Evolutionary conservation across 2,329 filamentous ascomycete genomes (phyloP), one percentile per base, ranked within the genome.

Genomic region (Fusarium mundagurra): DNA sequence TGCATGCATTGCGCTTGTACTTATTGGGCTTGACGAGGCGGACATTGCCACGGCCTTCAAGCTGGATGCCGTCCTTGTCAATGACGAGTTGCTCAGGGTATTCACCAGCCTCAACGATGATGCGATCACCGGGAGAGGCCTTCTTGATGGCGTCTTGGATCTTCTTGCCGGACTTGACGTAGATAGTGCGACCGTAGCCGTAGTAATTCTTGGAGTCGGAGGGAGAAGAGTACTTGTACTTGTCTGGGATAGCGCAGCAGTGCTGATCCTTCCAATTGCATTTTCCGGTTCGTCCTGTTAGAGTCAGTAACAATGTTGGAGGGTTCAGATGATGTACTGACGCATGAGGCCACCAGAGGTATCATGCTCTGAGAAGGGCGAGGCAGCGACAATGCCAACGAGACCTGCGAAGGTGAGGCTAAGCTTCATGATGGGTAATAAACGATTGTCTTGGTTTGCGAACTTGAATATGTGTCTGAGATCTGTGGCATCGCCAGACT

Each of bases 1-100:
- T 77, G 65, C 82, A 84, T 4, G 48, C 48, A 61, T 84, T 84
- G 27, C 67, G 61, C 20, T 64, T 69, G 3, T 69, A 39, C 12
- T 50, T 73, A 5, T 50, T 20, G 8, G 80, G 81, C 24, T 80
- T 77, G 14, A 70, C 48, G 18, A 84, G 67, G 17, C 6, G 31
- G 13, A 73, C 77, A 9, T 77, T 78, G 18, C 75, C 76, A 6
- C 78, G 69, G 12, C 75, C 82, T 57, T 81, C 64, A 3, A 83
- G 78, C 17, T 77, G 54, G n/a, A 84, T 81, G 3, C 77, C 80
- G 27, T 81, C 73, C 55, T 75, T 83, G 24, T 76, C 69, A 64
- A 84, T 83, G 8, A 75, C 78, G 16, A 84, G 64, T 43, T 84
- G 81, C 66, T 84, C 83, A 0, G 48, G 14, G 44, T 84, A 84